phyloP scores from a whole-genome alignment of 129 eudicot genomes.

The Flaveria sonorensis region DNA sequence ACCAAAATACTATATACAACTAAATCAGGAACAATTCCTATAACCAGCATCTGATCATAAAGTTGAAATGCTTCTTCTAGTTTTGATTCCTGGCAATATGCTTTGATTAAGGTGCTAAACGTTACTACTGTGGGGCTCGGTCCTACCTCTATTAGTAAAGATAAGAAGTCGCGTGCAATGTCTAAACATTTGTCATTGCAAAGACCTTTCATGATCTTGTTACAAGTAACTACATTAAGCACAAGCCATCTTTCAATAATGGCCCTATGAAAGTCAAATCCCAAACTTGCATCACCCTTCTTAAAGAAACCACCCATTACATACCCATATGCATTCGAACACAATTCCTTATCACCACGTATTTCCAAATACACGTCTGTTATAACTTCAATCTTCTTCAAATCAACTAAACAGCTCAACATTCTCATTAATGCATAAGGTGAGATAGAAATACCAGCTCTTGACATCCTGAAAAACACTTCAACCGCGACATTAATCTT shows the following conservation, averaged over 20 bases:
- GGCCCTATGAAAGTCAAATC: slow-evolving; percentile 48
- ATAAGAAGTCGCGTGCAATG: slow-evolving; percentile 45
- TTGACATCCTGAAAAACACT: slow-evolving; percentile 43
- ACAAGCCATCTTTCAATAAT: slow-evolving; percentile 33
- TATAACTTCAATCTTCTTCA: slow-evolving; percentile 31
- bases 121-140: slow-evolving; percentile 62
- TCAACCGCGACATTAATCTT: slow-evolving; percentile 48
- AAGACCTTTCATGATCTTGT: slow-evolving; percentile 54
- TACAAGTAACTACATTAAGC: slow-evolving; percentile 56
- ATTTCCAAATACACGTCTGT: slow-evolving; percentile 34
- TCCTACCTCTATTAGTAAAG: slow-evolving; percentile 51
- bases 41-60: slow-evolving; percentile 40
- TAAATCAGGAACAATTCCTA: slow-evolving; percentile 60
- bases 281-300: slow-evolving; percentile 46
- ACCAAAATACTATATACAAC: slow-evolving; percentile 59
- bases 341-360: slow-evolving; percentile 22
- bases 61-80: slow-evolving; percentile 53
- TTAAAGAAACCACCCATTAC: slow-evolving; percentile 51
- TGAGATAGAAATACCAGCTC: slow-evolving; percentile 39
- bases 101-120: slow-evolving; percentile 56
- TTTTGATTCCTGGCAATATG: slow-evolving; percentile 45
- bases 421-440: slow-evolving; percentile 49
- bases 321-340: slow-evolving; percentile 50
- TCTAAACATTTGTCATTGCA: slow-evolving; percentile 40
- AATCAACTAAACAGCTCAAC: slow-evolving; percentile 52